Evolutionary conservation across 1,139 yeast species (phyloP).

Genomic region (Saccharomycopsis crataegensis): DNA sequence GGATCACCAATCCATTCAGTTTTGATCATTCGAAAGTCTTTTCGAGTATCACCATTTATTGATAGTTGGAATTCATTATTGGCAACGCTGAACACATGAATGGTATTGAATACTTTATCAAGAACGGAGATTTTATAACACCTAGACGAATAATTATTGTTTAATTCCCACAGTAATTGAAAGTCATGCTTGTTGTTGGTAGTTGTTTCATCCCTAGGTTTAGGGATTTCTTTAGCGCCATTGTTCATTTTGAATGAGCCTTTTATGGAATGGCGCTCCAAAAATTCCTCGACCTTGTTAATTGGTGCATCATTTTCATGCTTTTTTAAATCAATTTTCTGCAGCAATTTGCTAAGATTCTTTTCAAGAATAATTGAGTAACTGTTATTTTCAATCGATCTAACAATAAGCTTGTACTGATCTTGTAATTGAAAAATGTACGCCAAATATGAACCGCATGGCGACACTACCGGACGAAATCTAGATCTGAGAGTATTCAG

Average conservation of each 20-base stretch:
- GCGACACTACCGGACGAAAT: conserved; percentile 5
- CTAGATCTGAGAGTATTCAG: not conserved
- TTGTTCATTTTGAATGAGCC: conserved; percentile 3
- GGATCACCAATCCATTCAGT: conserved; percentile 3
- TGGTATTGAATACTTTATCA: not conserved
- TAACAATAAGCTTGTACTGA: conserved; percentile 7
- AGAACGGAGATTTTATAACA: conserved; percentile 3
- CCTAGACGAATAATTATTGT: not conserved
- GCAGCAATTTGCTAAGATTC: not conserved
- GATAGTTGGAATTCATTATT: not conserved
- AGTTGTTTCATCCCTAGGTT: not conserved
- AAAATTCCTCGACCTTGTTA: conserved; percentile 1
- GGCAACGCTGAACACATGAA: not conserved
- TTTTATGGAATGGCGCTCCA: conserved; percentile 5
- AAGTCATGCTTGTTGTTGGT: not conserved
- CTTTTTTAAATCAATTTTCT: not conserved
- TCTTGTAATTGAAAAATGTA: conserved; percentile 1
- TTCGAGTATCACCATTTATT: not conserved
- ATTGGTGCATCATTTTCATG: not conserved
- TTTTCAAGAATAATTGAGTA: conserved; percentile 4
- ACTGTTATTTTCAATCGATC: not conserved
- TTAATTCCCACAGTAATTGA: conserved; percentile 5
- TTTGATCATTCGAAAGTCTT: not conserved
- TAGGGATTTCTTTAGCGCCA: not conserved
- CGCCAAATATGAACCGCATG: conserved; percentile 13